Conservation (phyloP, 345 rosid species). For the Viola odorata region DNA sequence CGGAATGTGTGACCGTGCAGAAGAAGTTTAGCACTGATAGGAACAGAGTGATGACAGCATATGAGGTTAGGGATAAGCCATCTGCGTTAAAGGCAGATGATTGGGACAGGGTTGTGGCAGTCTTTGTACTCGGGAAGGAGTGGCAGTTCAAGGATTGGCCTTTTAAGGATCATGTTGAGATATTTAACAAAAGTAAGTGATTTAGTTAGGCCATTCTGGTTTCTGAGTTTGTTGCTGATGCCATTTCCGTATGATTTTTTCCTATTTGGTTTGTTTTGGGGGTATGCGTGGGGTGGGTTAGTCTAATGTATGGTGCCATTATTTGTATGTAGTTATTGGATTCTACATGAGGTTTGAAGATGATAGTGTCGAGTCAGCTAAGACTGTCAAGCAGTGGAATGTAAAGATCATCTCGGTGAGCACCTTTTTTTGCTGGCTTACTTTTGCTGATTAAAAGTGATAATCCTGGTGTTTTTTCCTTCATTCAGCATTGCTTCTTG, state of each 20-base stretch:
- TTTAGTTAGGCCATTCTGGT: not conserved
- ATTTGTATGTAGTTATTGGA: conserved; percentile 63
- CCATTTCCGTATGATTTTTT: too few species aligned
- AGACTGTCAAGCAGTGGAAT: conserved; percentile 96
- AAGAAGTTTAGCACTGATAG: conserved; percentile 93
- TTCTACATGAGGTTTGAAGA: conserved; percentile 94
- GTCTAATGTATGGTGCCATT: not conserved
- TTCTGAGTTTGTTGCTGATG: conserved; percentile 1
- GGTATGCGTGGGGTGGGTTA: not conserved
- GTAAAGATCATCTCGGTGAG: conserved; percentile 93
- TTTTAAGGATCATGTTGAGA: conserved; percentile 89
- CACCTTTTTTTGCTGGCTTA: not conserved
- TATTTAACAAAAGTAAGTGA: conserved; percentile 78
- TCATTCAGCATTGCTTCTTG: not conserved
- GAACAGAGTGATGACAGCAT: conserved; percentile 77
- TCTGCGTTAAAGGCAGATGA: conserved; percentile 69
- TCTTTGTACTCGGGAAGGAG: conserved; percentile 86
- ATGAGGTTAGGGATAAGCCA: conserved; percentile 93
- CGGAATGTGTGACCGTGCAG: conserved; percentile 91
- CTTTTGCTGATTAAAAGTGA: conserved; percentile 13
- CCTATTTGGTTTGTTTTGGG: not conserved
- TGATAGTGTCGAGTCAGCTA: conserved; percentile 89
- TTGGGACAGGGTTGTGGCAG: conserved; percentile 93
- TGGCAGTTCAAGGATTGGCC: conserved; percentile 99
- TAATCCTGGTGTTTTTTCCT: not conserved